Base-by-base conservation (phyloP, 2,329 filamentous ascomycete genomes). In the Coniochaeta prunicola region DNA sequence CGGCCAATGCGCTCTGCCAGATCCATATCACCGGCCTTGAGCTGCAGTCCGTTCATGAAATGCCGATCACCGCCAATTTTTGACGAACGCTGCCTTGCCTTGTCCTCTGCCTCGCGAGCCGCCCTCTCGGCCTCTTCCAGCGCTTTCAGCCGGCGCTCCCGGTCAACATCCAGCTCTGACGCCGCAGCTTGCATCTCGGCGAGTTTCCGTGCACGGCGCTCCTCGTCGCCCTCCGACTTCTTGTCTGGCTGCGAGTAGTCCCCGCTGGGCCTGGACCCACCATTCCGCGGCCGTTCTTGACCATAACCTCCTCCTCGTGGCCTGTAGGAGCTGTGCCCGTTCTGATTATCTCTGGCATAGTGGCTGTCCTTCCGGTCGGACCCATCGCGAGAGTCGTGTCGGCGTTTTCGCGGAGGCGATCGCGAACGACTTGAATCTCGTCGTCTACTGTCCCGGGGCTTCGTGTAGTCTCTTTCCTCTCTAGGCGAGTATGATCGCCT, bases 131-230 rank as follows among this genome's bases (percentile, higher is more conserved):
- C 79, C 62, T 84, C 82, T 26, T 84, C 85, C 19, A 92, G 74
- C 1, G 84, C 84, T 0, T 84, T 82, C 10, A 96, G 76, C 26
- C 91, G 83, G 60, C 82, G 80, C 63, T 83, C 83, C 33, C 91
- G 85, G 64, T 89, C 86, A n/a, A 77, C 69, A 65, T 93, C 89
- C 54, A 96, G 76, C 12, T 88, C 83, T 1, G 79, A 80, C 4
- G 89, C 89, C 30, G 85, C 87, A 19, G 81, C 80, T 69, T 90
- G 87, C 89, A 92, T 91, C 9, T 85, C 86, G 17, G 86, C 88
- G 19, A 91, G 73, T 69, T 85, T 90, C 26, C 81, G 80, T 13
- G 85, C 84, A n/a, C 80, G 79, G 62, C 88, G 85, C 24, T 83
- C 81, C 21, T 80, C 80, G 7, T 69, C 71, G 10, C 12, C 13